Evolutionary conservation across 331 rosid genomes (phyloP).

Genomic region (Pyrus hybrid): DNA sequence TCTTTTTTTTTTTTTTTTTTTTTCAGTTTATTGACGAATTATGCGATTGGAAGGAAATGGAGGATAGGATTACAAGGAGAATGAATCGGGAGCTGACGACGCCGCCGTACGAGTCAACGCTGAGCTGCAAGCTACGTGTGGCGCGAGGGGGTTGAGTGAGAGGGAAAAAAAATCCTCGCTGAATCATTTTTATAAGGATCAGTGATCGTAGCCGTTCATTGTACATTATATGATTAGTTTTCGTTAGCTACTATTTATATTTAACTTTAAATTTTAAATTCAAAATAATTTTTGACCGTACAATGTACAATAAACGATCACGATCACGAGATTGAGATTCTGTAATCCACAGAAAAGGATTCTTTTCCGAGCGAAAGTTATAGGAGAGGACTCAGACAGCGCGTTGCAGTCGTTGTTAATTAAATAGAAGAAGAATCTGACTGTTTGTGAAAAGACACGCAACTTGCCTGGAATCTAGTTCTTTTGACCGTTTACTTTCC

Average conservation of each 20-base stretch:
- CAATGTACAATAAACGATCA: too few relatives aligned
- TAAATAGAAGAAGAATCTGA: background rate
- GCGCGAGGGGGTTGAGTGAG: background rate
- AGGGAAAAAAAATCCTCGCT: too few relatives aligned
- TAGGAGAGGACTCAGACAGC: background rate
- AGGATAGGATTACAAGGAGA: background rate
- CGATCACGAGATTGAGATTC: too few relatives aligned
- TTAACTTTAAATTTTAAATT: too few relatives aligned
- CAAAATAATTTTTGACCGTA: fast-evolving
- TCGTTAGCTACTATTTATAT: too few relatives aligned
- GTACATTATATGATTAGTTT: fast-evolving
- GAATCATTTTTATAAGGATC: fast-evolving
- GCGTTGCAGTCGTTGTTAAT: background rate
- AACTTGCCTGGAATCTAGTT: too few relatives aligned
- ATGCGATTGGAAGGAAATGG: background rate
- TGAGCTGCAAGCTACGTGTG: background rate
- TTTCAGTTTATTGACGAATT: background rate
- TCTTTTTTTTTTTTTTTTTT: too few relatives aligned
- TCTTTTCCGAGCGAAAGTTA: too few relatives aligned
- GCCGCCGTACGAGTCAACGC: constrained; percentile 15
- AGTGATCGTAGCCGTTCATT: fast-evolving
- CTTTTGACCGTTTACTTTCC: too few relatives aligned
- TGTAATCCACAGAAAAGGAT: fast-evolving
- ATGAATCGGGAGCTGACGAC: background rate
- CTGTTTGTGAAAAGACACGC: background rate